A percentile compares a stretch with the other conserved stretches of the same genome.
phyloP scores from a whole-genome alignment of 2,329 filamentous ascomycete species.

The Bipolaris sorokiniana region DNA sequence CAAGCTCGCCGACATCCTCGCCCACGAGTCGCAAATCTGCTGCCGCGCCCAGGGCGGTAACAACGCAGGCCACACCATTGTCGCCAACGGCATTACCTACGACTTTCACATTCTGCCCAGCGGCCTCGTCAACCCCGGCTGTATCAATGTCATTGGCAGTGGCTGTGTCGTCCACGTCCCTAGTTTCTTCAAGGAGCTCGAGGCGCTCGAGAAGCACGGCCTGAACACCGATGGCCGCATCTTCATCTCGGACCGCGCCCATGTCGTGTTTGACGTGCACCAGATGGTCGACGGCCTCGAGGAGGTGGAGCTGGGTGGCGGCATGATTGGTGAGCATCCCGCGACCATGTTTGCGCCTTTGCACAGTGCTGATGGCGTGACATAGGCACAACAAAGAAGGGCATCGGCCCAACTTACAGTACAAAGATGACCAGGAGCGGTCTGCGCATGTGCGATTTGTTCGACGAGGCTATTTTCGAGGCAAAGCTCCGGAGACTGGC shows the following conservation, averaged over 20 bases:
- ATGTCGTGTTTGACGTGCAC: constrained; percentile 70
- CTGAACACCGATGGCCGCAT: constrained; percentile 65
- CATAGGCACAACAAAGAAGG: constrained; percentile 60
- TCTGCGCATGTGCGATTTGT: constrained; percentile 70
- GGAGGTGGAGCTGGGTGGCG: constrained; percentile 60
- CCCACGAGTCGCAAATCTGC: constrained; percentile 61
- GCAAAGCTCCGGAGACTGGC: constrained; percentile 67
- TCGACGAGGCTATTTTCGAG: constrained; percentile 70
- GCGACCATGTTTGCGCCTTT: background rate
- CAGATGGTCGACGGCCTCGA: constrained; percentile 72
- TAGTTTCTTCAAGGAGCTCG: constrained; percentile 70
- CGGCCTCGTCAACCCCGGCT: constrained; percentile 73
- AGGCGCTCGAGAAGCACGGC: constrained; percentile 65
- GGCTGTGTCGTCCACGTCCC: constrained; percentile 73
- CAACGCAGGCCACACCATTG: constrained; percentile 59
- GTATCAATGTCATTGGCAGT: constrained; percentile 72
- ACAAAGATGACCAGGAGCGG: constrained; percentile 70
- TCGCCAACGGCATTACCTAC: constrained; percentile 55
- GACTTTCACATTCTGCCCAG: constrained; percentile 56
- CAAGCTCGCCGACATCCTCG: constrained; percentile 65
- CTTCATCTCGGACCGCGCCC: constrained; percentile 67
- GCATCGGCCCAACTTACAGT: constrained; percentile 65
- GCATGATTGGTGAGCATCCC: constrained; percentile 47
- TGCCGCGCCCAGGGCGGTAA: constrained; percentile 66
- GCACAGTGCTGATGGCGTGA: constrained; percentile 36